A percentile compares a stretch with the other conserved stretches of the same genome.
Evolutionary conservation across 2,329 filamentous ascomycete species (phyloP).

Genomic region (Cladophialophora yegresii): DNA sequence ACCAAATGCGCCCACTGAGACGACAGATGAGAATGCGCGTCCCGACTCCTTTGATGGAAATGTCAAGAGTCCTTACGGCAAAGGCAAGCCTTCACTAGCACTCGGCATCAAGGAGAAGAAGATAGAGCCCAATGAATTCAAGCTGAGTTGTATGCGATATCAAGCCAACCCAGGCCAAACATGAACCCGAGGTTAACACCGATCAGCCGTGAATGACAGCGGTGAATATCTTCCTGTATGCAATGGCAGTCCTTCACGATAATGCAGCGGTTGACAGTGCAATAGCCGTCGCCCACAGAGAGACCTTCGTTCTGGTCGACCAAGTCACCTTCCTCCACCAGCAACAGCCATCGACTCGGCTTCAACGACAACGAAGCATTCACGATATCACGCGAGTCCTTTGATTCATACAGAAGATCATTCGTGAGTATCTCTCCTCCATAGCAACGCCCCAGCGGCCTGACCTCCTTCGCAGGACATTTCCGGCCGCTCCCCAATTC

Average conservation of each 20-base stretch:
- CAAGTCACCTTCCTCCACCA: conserved; percentile 51
- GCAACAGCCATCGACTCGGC: conserved; percentile 62
- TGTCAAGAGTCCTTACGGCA: conserved; percentile 36
- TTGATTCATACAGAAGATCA: conserved; percentile 92
- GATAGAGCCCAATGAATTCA: conserved; percentile 72
- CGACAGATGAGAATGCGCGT: conserved; percentile 58
- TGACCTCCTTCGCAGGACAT: conserved; percentile 68
- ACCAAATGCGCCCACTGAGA: conserved; percentile 45
- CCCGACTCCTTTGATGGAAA: conserved; percentile 48
- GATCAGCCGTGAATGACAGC: conserved; percentile 87
- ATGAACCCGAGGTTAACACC: conserved; percentile 38
- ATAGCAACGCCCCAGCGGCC: conserved; percentile 10
- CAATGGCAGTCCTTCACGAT: conserved; percentile 38
- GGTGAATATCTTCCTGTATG: conserved; percentile 88
- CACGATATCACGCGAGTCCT: conserved; percentile 92
- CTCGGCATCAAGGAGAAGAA: conserved; percentile 63
- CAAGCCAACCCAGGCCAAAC: conserved; percentile 2
- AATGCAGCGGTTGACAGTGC: conserved; percentile 6
- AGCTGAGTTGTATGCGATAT: conserved; percentile 70
- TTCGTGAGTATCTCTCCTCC: conserved; percentile 68
- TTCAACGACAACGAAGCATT: conserved; percentile 87
- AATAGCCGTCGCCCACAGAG: conserved; percentile 81
- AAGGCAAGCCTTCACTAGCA: conserved; percentile 60
- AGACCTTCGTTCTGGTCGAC: conserved; percentile 74
- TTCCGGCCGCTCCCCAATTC: conserved; percentile 77